Evolutionary conservation across 2,329 filamentous ascomycete species (phyloP), one percentile per base, ranked within the genome.

Genomic region (Aureobasidium melanogenum): DNA sequence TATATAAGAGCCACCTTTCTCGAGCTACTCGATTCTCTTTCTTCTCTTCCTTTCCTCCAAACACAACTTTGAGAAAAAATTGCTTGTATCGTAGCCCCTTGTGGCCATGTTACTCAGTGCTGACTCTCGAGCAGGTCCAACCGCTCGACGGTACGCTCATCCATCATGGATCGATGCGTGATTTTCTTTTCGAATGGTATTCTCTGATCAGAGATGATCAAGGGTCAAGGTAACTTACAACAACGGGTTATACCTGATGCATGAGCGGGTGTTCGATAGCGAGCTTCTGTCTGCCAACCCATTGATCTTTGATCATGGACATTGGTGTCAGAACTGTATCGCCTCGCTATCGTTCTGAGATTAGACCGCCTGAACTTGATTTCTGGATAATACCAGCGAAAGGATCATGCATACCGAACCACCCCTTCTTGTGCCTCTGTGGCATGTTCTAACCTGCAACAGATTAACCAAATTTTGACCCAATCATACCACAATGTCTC

Each of bases 351-450:
- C 75, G 79, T 78, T 81, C 84, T 90, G 87, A 93, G 88, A 94
- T 86, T 85, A 94, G 88, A 94, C 89, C 89, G 90, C 87, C 80
- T 81, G 79, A 91, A 93, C 89, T 93, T 93, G 89, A 93, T 92
- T 89, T 70, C 62, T 90, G 88, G 90, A 92, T 93, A 93, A 94
- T 94, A 90, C 90, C 88, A 91, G 91, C 91, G 91, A 91, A 94
- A 96, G 91, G 88, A 96, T 72, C 91, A 95, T 96, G 90, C 89
- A 83, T 83, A 82, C 79, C 79, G 76, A 66, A 77, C 74, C 69
- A 72, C 73, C 69, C 32, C 70, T 66, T 28, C 67, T 69, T 70
- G 68, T 54, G 66, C 63, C 60, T 67, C 66, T 65, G 70, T 69
- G 67, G 70, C 59, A 66, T 73, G 71, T 65, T 66, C 73, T 72